Percentiles rank a stretch among this genome's conserved stretches.
phyloP scores from a whole-genome alignment of 495 filamentous ascomycete genomes.

The Monascus purpureus region DNA sequence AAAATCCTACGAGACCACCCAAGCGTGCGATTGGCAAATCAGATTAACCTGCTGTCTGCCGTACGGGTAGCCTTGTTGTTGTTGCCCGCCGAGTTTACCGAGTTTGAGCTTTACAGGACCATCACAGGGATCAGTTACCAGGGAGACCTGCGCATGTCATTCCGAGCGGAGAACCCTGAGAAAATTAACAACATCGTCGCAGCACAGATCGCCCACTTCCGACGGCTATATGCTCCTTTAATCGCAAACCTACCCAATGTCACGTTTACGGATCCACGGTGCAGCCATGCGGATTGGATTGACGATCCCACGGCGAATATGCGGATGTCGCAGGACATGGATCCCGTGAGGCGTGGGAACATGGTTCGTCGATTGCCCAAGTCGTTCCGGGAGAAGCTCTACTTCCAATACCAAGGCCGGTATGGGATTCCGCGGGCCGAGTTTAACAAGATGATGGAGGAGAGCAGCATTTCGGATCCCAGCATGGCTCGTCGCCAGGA shows the following conservation, averaged over 20 bases:
- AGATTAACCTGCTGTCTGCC: slow-evolving; percentile 86
- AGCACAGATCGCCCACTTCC: slow-evolving; percentile 81
- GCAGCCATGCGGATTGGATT: slow-evolving; percentile 48
- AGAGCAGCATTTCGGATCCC: slow-evolving; percentile 47
- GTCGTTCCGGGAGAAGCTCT: slow-evolving; percentile 73
- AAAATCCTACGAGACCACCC: slow-evolving; percentile 94
- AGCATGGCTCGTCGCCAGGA: slow-evolving; percentile 54
- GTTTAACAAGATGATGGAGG: slow-evolving; percentile 76
- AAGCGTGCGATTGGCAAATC: slow-evolving; percentile 79
- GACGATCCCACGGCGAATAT: slow-evolving; percentile 46
- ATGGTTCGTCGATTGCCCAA: slow-evolving; percentile 90
- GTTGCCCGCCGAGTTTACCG: slow-evolving; percentile 70
- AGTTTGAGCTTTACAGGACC: slow-evolving; percentile 74
- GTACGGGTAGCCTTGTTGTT: slow-evolving; percentile 79
- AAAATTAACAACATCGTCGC: slow-evolving; percentile 91
- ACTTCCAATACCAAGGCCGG: slow-evolving; percentile 86
- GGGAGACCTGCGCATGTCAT: slow-evolving; percentile 83
- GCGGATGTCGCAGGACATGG: slow-evolving; percentile 73
- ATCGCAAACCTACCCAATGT: slow-evolving; percentile 86
- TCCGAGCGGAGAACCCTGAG: slow-evolving; percentile 76
- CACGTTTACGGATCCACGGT: slow-evolving; percentile 55
- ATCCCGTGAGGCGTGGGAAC: slow-evolving; percentile 75
- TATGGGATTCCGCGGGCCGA: slow-evolving; percentile 71
- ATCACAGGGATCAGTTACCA: slow-evolving; percentile 88
- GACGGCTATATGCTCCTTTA: slow-evolving; percentile 75